Base-by-base conservation (phyloP, 192 early-diverging fungal genomes). In the Jimgerdemannia flammicorona region DNA sequence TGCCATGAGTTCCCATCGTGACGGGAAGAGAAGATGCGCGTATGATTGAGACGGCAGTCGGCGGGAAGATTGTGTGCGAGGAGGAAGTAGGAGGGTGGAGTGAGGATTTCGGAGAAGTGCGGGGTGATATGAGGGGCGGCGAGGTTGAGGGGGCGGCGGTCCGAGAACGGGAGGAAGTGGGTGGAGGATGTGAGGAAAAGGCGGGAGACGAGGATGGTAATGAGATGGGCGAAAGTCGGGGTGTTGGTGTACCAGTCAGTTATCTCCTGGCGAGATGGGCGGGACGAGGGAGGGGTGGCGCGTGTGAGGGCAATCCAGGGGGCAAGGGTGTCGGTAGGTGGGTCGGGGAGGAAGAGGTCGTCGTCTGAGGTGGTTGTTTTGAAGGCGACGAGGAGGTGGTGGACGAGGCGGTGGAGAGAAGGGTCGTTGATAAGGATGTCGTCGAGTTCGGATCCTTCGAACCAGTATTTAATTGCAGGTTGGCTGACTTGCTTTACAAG, bases 1-100 rank as follows among this genome's bases (percentile, higher is more conserved):
- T 84, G 78, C 83, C 84, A 89, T 29, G 81, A 86, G 40, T 74
- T 85, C 43, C 85, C 88, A 40, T 83, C 83, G 20, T 64, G 44
- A 29, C 74, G 78, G 7, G 88, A 89, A 4, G 84, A 86, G 63
- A 86, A 89, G 2, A 89, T 43, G 0, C 84, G 69, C 17, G 66
- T 54, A 39, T 86, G 77, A 8, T 78, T 76, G 4, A 77, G 6
- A 20, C 69, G 59, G 2, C 77, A 72, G 42, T 74, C 66, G 0
- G 17, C 40, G 0, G 81, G 81, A 3, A 83, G 41, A 8, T 76
- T 66, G 7, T 74, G 40, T 1, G 77, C 68, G 4, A 88, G 69
- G n/a, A 78, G 70, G 43, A 80, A 88, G 65, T 84, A 84, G 14
- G 81, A 80, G 3, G 70, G 79, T 0, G 78, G 77, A 3, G 72